These are phyloP conservation scores for Agrocybe chaxingu DNA, from an alignment of 768 basidiomycete species.

Conservation along the genomic window DNA sequence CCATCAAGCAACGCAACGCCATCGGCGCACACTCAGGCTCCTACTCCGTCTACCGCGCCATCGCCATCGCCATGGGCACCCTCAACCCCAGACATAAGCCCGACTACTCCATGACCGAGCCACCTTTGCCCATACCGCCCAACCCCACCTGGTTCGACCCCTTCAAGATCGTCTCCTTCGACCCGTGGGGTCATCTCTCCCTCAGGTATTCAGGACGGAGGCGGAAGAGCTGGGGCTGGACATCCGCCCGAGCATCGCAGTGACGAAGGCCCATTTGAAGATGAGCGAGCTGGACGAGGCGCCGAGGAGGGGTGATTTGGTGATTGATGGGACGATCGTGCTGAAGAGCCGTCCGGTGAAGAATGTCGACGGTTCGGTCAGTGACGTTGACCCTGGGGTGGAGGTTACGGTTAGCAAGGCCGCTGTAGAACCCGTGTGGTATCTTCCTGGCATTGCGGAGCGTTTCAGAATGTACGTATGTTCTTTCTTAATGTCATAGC, in stretches of 20 bases:
- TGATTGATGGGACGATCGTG: constrained; percentile 81
- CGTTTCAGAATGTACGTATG: constrained; percentile 81
- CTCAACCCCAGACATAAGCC: constrained; percentile 79
- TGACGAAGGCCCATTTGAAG: constrained; percentile 94
- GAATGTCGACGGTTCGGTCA: constrained; percentile 61
- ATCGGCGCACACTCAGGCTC: constrained; percentile 92
- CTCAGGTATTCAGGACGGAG: constrained; percentile 62
- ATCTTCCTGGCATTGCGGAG: constrained; percentile 88
- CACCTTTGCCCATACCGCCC: constrained; percentile 75
- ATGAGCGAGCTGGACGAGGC: constrained; percentile 88
- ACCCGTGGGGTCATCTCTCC: constrained; percentile 91
- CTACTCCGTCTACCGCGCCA: constrained; percentile 92
- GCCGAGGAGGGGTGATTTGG: constrained; percentile 66
- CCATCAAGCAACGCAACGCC: constrained; percentile 89
- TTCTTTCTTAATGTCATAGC: background rate
- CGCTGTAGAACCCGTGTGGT: constrained; percentile 97
- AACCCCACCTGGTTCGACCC: constrained; percentile 77
- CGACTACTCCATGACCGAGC: constrained; percentile 79
- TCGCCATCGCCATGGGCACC: constrained; percentile 88
- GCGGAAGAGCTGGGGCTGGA: constrained; percentile 70
- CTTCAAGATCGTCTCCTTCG: constrained; percentile 84
- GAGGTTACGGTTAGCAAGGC: constrained; percentile 91
- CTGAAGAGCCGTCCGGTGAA: constrained; percentile 59
- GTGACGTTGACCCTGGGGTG: constrained; percentile 68
- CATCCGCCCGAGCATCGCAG: constrained; percentile 87